These are phyloP conservation scores for Mimosa bimucronata DNA, from an alignment of 306 rosid species.

Conservation along the genomic window DNA sequence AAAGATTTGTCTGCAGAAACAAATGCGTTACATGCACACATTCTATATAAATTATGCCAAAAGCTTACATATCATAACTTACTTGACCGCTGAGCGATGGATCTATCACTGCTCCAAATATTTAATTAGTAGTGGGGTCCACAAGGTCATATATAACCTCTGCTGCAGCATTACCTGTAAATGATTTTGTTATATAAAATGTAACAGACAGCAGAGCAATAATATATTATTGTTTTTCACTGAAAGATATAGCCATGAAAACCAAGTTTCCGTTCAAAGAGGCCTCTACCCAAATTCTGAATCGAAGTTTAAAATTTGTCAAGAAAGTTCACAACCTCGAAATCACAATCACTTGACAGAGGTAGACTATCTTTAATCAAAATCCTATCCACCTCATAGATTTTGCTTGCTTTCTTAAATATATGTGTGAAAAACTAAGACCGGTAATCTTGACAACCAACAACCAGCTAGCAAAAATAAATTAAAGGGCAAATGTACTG, in stretches of 20 bases:
- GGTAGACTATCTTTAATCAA: neutral
- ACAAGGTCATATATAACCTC: conserved; percentile 99
- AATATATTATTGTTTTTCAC: conserved; percentile 24
- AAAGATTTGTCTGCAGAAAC: neutral
- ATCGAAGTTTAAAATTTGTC: conserved; percentile 24
- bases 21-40: conserved; percentile 8
- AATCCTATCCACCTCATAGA: neutral
- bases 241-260: neutral
- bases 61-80: conserved; percentile 45
- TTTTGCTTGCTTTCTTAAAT: conserved; percentile 1
- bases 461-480: conserved; percentile 23
- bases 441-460: conserved; percentile 18
- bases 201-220: too few species aligned
- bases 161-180: conserved; percentile 98
- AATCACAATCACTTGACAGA: conserved; percentile 32
- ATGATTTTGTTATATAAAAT: too few species aligned
- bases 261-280: conserved; percentile 15
- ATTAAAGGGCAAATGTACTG: too few species aligned
- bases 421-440: conserved; percentile 25
- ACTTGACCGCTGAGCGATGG: conserved; percentile 98
- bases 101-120: conserved; percentile 99
- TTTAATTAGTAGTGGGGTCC: conserved; percentile 93
- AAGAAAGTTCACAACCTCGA: conserved; percentile 11
- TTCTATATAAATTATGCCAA: conserved; percentile 18
- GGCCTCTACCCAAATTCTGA: conserved; percentile 30